phyloP scores from a whole-genome alignment of 768 basidiomycete genomes.

The Mycena maculata region DNA sequence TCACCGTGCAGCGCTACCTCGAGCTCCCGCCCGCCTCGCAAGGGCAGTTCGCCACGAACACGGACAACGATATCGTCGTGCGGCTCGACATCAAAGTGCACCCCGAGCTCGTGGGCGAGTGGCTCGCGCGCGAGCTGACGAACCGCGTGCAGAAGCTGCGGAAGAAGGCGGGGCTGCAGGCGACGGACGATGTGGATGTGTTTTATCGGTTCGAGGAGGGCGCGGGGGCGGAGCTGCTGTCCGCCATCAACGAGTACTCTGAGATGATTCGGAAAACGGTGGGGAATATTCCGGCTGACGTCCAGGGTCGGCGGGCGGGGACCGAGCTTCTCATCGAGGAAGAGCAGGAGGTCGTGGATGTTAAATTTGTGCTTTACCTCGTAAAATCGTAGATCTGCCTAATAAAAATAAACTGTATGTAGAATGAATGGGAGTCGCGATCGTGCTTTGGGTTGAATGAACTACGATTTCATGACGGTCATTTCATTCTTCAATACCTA shows the following conservation, averaged over 20 bases:
- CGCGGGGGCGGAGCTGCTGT: slow-evolving; percentile 68
- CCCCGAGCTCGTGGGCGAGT: slow-evolving; percentile 87
- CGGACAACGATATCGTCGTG: slow-evolving; percentile 95
- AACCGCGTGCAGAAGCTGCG: slow-evolving; percentile 95
- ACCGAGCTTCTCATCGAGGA: slow-evolving; percentile 77
- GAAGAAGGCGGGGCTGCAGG: slow-evolving; percentile 95
- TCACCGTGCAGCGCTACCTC: slow-evolving; percentile 91
- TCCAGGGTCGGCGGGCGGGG: slow-evolving; percentile 61
- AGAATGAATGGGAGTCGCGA: slow-evolving; percentile 1
- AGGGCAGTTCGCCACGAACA: slow-evolving; percentile 82
- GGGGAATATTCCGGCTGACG: slow-evolving; percentile 74
- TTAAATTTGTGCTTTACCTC: slow-evolving; percentile 79
- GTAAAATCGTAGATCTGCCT: slow-evolving; percentile 48
- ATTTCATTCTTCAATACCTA: no score
- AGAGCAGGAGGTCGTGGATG: slow-evolving; percentile 87
- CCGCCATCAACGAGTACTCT: slow-evolving; percentile 72
- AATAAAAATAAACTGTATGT: slow-evolving; percentile 19
- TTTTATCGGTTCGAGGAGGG: slow-evolving; percentile 86
- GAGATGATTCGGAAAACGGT: slow-evolving; percentile 82
- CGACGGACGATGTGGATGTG: slow-evolving; percentile 92
- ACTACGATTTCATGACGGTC: not conserved
- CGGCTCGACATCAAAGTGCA: slow-evolving; percentile 91
- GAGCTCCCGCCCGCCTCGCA: slow-evolving; percentile 74
- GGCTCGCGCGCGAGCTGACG: slow-evolving; percentile 88
- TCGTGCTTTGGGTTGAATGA: not conserved